Conservation (phyloP, 2,329 filamentous ascomycete genomes). For the Ceratocystiopsis brevicomis region DNA sequence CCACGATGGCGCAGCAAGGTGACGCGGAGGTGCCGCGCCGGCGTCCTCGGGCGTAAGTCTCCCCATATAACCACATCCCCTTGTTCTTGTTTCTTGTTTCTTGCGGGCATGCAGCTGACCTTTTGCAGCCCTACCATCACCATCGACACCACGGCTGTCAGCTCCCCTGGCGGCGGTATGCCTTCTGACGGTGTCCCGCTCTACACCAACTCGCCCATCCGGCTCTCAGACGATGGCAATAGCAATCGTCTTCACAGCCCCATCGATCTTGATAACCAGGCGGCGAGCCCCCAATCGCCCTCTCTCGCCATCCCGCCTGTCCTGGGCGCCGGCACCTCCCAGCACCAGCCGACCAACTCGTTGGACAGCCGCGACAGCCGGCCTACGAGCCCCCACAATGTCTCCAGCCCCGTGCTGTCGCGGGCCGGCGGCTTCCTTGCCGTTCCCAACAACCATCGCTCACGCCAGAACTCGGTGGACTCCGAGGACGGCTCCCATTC, state of each 20-base stretch:
- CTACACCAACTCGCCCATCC: constrained; percentile 17
- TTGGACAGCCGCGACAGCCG: constrained; percentile 49
- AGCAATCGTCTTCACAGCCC: constrained; percentile 16
- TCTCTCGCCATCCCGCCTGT: too few relatives aligned
- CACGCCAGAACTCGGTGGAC: constrained; percentile 51
- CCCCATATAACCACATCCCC: too few relatives aligned
- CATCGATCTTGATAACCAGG: background rate
- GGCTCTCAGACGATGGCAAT: constrained; percentile 19
- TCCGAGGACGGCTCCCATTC: constrained; percentile 43
- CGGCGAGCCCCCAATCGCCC: too few relatives aligned
- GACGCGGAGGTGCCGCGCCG: too few relatives aligned
- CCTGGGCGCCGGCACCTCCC: constrained; percentile 14
- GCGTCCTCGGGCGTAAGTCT: too few relatives aligned
- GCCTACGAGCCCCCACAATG: constrained; percentile 54
- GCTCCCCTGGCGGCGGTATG: constrained; percentile 11
- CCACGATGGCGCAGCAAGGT: too few relatives aligned
- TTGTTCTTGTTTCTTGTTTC: too few relatives aligned
- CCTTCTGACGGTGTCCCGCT: constrained; percentile 13
- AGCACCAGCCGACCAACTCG: constrained; percentile 35
- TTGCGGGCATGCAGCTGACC: too few relatives aligned
- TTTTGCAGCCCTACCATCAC: constrained; percentile 30
- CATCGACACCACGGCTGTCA: constrained; percentile 30
- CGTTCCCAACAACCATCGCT: constrained; percentile 42
- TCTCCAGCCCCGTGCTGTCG: constrained; percentile 38
- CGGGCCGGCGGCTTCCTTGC: constrained; percentile 38